These are phyloP conservation scores for Eucalyptus grandis DNA, from an alignment of 345 rosid species.

Conservation along the genomic window DNA sequence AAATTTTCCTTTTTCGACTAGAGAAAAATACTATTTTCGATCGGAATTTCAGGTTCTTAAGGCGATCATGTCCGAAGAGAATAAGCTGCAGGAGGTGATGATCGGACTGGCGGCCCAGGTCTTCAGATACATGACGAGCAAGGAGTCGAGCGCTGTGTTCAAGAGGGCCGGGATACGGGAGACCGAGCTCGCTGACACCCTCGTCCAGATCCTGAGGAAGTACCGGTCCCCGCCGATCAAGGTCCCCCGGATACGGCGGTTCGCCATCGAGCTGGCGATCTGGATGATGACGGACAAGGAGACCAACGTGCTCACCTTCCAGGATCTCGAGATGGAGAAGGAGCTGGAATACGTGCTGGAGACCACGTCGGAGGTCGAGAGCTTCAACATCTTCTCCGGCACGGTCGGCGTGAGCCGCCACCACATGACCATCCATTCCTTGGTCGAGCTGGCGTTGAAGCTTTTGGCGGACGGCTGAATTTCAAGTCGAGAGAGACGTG, in stretches of 20 bases:
- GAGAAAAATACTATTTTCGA: neutral
- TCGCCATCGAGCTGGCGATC: constrained; percentile 42
- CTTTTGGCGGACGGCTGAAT: neutral
- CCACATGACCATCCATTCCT: neutral
- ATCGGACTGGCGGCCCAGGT: constrained; percentile 50
- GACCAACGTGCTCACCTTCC: neutral
- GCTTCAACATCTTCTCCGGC: neutral
- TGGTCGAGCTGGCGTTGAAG: neutral
- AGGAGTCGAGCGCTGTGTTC: constrained; percentile 35
- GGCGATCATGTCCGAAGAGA: constrained; percentile 47
- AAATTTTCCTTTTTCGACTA: neutral
- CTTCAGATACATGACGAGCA: constrained; percentile 42
- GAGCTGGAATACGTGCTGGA: neutral
- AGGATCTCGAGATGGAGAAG: neutral
- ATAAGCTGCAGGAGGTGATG: constrained; percentile 89
- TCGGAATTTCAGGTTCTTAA: constrained; percentile 41
- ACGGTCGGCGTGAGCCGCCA: neutral
- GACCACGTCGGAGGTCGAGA: neutral
- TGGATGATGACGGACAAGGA: neutral
- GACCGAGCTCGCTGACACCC: constrained; percentile 27
- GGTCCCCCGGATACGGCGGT: constrained; percentile 77
- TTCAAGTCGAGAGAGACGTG: neutral
- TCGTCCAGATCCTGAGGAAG: constrained; percentile 42
- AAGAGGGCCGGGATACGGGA: constrained; percentile 30
- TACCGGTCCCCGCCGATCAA: constrained; percentile 48